Conservation (phyloP, 305 asterid genomes). For the Fraxinus ornus region DNA sequence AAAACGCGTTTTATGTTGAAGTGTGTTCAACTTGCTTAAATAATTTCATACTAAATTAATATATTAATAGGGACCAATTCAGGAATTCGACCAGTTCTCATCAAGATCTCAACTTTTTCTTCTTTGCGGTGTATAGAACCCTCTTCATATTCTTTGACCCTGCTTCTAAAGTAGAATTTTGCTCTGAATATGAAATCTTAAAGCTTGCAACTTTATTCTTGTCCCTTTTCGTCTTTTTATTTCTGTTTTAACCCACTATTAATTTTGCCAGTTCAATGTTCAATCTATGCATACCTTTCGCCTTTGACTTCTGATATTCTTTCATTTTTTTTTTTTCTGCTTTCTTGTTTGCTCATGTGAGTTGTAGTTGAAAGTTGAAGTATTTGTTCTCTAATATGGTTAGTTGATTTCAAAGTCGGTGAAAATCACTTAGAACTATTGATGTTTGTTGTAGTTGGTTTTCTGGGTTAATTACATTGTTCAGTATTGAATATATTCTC, state of each 20-base stretch:
- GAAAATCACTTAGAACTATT: conserved; percentile 1
- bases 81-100: conserved; percentile 30
- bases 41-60: conserved; percentile 23
- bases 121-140: conserved; percentile 6
- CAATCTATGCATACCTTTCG: conserved; percentile 7
- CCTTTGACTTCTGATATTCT: conserved; percentile 34
- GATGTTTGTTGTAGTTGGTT: not conserved
- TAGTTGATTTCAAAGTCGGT: conserved; percentile 28
- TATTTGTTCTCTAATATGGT: not conserved
- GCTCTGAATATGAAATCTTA: not conserved
- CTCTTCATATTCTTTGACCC: conserved; percentile 30
- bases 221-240: conserved; percentile 6
- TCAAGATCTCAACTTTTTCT: conserved; percentile 48
- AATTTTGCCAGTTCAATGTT: not conserved
- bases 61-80: conserved; percentile 20
- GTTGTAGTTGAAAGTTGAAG: conserved; percentile 8
- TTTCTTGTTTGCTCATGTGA: conserved; percentile 21
- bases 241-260: not conserved
- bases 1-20: conserved; percentile 34
- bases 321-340: not conserved
- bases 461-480: not conserved
- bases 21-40: not conserved
- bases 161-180: not conserved
- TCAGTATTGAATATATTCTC: conserved; percentile 12
- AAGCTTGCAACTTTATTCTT: conserved; percentile 21